Evolutionary conservation across 2,329 filamentous ascomycete species (phyloP).

Genomic region (Chaetomiaceae sp.): DNA sequence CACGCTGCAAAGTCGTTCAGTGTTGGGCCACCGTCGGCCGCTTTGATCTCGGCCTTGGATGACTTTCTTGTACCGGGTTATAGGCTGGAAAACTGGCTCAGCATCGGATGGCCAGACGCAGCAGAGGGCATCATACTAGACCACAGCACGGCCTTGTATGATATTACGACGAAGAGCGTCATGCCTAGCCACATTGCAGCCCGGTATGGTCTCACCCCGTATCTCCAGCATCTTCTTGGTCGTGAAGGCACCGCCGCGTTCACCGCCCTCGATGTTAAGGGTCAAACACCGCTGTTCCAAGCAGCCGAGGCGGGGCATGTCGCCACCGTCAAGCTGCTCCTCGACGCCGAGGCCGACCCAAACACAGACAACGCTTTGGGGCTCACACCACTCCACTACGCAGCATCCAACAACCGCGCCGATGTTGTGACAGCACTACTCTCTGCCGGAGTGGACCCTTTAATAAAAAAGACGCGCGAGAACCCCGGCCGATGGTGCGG

Average conservation of each 20-base stretch:
- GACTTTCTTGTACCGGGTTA: not conserved
- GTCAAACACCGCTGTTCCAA: slow-evolving; percentile 28
- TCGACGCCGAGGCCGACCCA: slow-evolving; percentile 28
- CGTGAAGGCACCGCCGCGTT: not conserved
- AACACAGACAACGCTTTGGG: slow-evolving; percentile 27
- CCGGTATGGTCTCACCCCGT: slow-evolving; percentile 10
- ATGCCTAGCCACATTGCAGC: slow-evolving; percentile 13
- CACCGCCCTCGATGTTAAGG: not conserved
- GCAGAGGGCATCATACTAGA: not conserved
- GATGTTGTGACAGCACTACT: slow-evolving; percentile 31
- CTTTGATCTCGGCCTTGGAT: not conserved
- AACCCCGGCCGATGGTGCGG: slow-evolving; percentile 8
- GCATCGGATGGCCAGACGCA: not conserved
- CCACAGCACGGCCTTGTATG: slow-evolving; percentile 10
- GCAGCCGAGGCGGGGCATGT: slow-evolving; percentile 27
- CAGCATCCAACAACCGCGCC: slow-evolving; percentile 32
- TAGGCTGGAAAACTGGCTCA: slow-evolving; percentile 10
- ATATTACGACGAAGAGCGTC: no score
- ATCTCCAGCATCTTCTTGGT: slow-evolving; percentile 20
- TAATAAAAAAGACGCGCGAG: slow-evolving; percentile 28
- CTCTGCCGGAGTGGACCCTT: slow-evolving; percentile 34
- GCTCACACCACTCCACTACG: slow-evolving; percentile 34
- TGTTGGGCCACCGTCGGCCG: not conserved
- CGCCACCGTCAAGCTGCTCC: slow-evolving; percentile 19
- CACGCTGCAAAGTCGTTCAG: slow-evolving; percentile 27